These are phyloP conservation scores for Chamaecrista fasciculata DNA, from an alignment of 306 rosid species.

Conservation along the genomic window DNA sequence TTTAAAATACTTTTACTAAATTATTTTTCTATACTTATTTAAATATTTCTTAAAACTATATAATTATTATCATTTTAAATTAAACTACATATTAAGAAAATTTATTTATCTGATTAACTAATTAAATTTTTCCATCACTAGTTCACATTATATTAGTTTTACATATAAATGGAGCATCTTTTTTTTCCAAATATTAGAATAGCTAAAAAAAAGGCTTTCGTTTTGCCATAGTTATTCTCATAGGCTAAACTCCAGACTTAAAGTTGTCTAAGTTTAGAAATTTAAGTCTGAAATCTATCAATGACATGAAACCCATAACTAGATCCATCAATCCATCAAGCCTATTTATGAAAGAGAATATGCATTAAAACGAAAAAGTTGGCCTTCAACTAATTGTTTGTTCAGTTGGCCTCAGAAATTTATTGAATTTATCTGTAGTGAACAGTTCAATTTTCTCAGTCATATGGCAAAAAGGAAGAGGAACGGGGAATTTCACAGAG, in stretches of 20 bases:
- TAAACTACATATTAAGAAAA: too few relatives aligned
- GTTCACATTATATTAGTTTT: too few relatives aligned
- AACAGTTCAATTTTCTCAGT: constrained; percentile 24
- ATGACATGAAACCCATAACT: not conserved
- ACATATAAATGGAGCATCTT: too few relatives aligned
- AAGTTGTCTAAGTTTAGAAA: not conserved
- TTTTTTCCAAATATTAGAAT: too few relatives aligned
- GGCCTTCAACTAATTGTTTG: constrained; percentile 25
- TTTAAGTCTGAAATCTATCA: not conserved
- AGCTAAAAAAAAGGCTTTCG: too few relatives aligned
- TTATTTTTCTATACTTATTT: too few relatives aligned
- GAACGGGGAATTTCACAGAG: constrained; percentile 25
- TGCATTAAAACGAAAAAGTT: constrained; percentile 14
- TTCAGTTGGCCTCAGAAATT: constrained; percentile 21
- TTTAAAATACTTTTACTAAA: too few relatives aligned
- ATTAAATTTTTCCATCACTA: too few relatives aligned
- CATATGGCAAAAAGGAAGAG: not conserved
- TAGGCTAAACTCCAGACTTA: not conserved
- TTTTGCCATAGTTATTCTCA: not conserved
- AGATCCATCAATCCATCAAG: not conserved
- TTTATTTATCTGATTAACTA: too few relatives aligned
- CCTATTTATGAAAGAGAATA: not conserved
- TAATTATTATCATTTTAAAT: too few relatives aligned
- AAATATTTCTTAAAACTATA: too few relatives aligned
- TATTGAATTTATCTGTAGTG: constrained; percentile 29